Evolutionary conservation across 148 eudicot genomes (phyloP).

Genomic region (Chenopodium album): DNA sequence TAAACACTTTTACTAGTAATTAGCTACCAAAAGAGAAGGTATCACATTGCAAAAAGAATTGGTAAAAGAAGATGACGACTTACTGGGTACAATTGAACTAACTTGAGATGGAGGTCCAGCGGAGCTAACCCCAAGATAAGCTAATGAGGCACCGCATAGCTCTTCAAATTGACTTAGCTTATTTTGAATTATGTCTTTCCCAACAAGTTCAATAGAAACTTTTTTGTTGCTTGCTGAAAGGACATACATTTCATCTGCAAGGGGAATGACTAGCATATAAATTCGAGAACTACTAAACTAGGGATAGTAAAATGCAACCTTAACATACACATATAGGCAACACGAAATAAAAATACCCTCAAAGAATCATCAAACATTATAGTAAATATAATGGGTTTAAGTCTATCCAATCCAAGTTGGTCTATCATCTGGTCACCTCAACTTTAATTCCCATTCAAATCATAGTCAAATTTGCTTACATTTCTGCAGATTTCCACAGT

Average conservation of each 20-base stretch:
- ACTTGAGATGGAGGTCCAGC: conserved; percentile 55
- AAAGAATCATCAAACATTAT: background rate
- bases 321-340: background rate
- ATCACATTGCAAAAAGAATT: background rate
- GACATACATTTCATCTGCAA: conserved; percentile 97
- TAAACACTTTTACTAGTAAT: background rate
- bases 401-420: background rate
- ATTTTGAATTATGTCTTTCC: conserved; percentile 79
- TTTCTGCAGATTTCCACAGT: background rate
- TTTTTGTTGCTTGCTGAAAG: conserved; percentile 69
- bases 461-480: background rate
- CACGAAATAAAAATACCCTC: background rate
- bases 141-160: conserved; percentile 62
- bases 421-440: background rate
- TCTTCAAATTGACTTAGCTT: conserved; percentile 74
- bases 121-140: conserved; percentile 78
- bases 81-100: conserved; percentile 62
- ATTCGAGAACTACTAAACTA: background rate
- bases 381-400: background rate
- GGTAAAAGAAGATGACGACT: conserved; percentile 28
- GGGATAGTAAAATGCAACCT: background rate
- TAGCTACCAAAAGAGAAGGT: background rate
- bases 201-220: conserved; percentile 79
- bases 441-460: background rate
- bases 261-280: background rate